Base-by-base conservation (phyloP, 2,329 filamentous ascomycete genomes). In the Alternaria solani region DNA sequence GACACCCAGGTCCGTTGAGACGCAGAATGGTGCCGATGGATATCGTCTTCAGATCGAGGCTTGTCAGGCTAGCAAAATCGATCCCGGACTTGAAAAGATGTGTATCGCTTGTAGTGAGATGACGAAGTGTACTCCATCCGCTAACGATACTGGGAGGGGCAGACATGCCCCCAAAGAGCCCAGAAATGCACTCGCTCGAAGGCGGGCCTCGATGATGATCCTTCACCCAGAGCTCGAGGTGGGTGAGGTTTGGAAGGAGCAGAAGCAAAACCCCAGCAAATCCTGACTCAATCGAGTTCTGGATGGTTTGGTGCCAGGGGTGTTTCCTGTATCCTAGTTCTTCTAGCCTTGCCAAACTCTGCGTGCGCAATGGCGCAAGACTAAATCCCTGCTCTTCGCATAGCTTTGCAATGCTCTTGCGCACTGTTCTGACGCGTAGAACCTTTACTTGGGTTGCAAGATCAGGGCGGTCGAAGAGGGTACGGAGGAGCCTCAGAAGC, bases 251-350 rank as follows among this genome's bases (percentile, higher is more conserved):
- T 7, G 71, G 69, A 6, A 72, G 53, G 2, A 71, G 43, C 3
- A 57, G 41, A 3, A 73, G 55, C 9, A 73, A 41, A 3, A 72
- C 16, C 4, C 71, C 71, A 11, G 59, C 67, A 28, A 67, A 72
- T 2, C 67, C 66, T 5, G 68, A 72, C 26, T 73, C 69, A n/a
- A 73, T 56, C 12, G 62, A 65, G 41, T 70, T 67, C 16, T 63
- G 56, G 23, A 72, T 49, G 3, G 67, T 68, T 11, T 58, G 44
- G 26, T 46, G 55, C 69, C 70, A 73, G 7, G 64, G 59, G 26
- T 69, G 60, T 4, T 42, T 57, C 9, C 47, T 47, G 51, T 64
- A 67, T 0, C 64, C 65, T 5, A 70, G 39, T 12, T 57, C 57
- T 44, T 57, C 47, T 9, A 70, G 30, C 36, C 58, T 55, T 20